Conservation (phyloP, 257 asterid species). For the Phtheirospermum japonicum region DNA sequence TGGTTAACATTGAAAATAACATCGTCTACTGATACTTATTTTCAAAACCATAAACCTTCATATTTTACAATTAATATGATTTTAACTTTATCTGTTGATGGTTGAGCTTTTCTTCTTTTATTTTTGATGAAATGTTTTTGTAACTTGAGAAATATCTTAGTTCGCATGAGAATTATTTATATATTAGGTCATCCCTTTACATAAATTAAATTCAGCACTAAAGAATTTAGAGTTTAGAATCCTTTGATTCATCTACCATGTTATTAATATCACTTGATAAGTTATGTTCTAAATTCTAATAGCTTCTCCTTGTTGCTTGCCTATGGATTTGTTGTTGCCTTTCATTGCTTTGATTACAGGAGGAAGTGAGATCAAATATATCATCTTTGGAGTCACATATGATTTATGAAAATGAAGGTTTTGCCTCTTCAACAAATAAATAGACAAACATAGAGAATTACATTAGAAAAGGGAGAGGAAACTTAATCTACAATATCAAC, state of each 20-base stretch:
- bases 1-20: no score
- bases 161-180: neutral
- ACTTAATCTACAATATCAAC: conserved; percentile 68
- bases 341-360: conserved; percentile 64
- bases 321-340: conserved; percentile 22
- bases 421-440: conserved; percentile 39
- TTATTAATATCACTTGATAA: neutral
- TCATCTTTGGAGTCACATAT: conserved; percentile 54
- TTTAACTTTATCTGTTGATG: conserved; percentile 7
- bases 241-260: neutral
- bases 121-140: neutral
- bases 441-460: conserved; percentile 45
- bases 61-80: conserved; percentile 6
- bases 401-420: conserved; percentile 50
- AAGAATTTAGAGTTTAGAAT: neutral
- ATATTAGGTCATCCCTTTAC: neutral
- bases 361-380: conserved; percentile 68
- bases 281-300: conserved; percentile 3
- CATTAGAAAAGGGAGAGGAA: conserved; percentile 63
- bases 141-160: neutral
- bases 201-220: conserved; percentile 5
- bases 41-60: no score
- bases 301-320: conserved; percentile 22
- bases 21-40: no score
- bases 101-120: conserved; percentile 11